These are phyloP conservation scores for Phellopilus nigrolimitatus DNA, from an alignment of 1,284 basidiomycete genomes.

Conservation along the genomic window DNA sequence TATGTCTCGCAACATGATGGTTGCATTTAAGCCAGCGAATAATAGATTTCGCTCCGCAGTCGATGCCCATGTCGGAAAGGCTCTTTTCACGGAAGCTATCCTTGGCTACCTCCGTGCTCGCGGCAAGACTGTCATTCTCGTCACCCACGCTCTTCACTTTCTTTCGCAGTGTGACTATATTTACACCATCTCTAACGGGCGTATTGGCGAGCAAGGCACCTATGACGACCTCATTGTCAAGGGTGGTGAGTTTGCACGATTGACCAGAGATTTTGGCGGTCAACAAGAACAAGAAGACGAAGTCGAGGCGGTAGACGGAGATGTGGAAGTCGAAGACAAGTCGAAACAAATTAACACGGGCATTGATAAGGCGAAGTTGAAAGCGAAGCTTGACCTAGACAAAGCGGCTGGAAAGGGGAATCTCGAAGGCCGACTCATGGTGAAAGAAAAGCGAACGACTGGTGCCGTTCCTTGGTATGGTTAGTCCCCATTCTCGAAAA, in stretches of 20 bases:
- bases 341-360: conserved; percentile 16
- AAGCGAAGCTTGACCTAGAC: conserved; percentile 34
- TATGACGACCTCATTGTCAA: conserved; percentile 50
- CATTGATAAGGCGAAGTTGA: conserved; percentile 38
- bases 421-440: conserved; percentile 58
- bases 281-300: conserved; percentile 39
- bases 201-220: conserved; percentile 61
- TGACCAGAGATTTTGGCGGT: conserved; percentile 64
- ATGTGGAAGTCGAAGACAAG: conserved; percentile 26
- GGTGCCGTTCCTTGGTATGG: conserved; percentile 56
- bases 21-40: no score
- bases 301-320: conserved; percentile 33
- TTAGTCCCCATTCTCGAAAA: conserved; percentile 26
- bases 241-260: conserved; percentile 54
- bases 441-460: conserved; percentile 59
- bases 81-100: conserved; percentile 66
- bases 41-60: conserved; percentile 32
- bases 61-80: conserved; percentile 67
- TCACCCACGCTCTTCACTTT: conserved; percentile 74
- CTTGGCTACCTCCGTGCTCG: conserved; percentile 44
- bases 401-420: conserved; percentile 56
- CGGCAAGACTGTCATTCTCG: conserved; percentile 65
- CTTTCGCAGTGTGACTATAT: conserved; percentile 64
- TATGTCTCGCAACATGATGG: conserved; percentile 23
- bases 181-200: conserved; percentile 55